Base-by-base conservation (phyloP, 1,284 basidiomycete genomes). In the Irpex sp. region DNA sequence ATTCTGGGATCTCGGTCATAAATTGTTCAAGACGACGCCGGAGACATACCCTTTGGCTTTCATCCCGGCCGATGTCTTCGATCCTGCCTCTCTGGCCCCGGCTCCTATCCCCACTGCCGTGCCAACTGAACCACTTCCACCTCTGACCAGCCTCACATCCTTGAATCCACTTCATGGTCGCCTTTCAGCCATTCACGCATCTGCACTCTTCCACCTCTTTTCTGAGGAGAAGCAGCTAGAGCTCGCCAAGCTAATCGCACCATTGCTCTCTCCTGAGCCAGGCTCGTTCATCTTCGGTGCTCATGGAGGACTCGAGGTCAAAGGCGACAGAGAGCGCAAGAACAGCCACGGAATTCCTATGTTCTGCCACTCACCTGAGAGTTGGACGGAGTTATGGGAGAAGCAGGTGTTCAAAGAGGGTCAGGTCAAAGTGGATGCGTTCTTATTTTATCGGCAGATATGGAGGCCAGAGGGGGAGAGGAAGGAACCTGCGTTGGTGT, bases 151-250 rank as follows among this genome's bases (percentile, higher is more conserved):
- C 5, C 72, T 88, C 18, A 82, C 75, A 4, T 79, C 80, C 7
- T 80, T 89, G 49, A 86, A 80, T 24, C 82, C 84, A 1, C 82
- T 89, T 1, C 83, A 82, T 63, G 84, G 85, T 6, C 82, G 84
- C 67, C 76, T 87, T 44, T 84, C 86, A 7, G 85, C 82, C 10
- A 85, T 90, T 43, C 84, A 87, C 73, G 81, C 84, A 4, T 85
- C 85, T 9, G 76, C 83, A 0, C 84, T 89, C 75, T 90, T 89
- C 78, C 88, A 90, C 74, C 81, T 89, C 18, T 89, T 89, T 78
- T 73, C 80, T 63, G 82, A 88, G 73, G 82, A 82, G 27, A 66
- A 81, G 38, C 87, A 89, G 76, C 68, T 78, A 6, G 68, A 82
- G 32, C 78, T 88, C 18, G 88, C 85, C 2, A 78, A 77, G 20